These are phyloP conservation scores for Taphrina betulina DNA, from an alignment of 1,139 yeast species.

Conservation along the genomic window DNA sequence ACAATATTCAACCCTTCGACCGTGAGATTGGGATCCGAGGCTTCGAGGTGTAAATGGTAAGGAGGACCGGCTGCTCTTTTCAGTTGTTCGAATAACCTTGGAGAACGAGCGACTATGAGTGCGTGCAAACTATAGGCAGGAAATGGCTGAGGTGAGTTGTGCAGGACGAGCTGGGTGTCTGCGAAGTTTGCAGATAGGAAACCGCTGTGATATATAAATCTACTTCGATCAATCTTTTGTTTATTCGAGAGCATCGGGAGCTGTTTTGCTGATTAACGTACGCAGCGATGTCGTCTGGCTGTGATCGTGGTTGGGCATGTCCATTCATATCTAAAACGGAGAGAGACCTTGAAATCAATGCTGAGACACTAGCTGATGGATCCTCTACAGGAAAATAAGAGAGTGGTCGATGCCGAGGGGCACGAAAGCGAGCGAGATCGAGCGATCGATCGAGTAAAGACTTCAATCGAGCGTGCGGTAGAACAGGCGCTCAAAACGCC, in stretches of 20 bases:
- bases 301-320: slow-evolving; percentile 7
- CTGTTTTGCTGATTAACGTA: neutral
- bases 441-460: too few relatives aligned
- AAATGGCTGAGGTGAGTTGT: slow-evolving; percentile 19
- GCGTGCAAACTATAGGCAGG: slow-evolving; percentile 29
- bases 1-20: slow-evolving; percentile 25
- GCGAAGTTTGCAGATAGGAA: slow-evolving; percentile 23
- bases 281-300: slow-evolving; percentile 19
- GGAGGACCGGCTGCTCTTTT: slow-evolving; percentile 25
- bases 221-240: neutral
- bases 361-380: too few relatives aligned
- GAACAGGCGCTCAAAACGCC: too few relatives aligned
- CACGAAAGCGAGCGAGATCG: too few relatives aligned
- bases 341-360: too few relatives aligned
- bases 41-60: slow-evolving; percentile 26
- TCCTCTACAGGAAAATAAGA: too few relatives aligned
- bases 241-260: neutral
- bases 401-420: too few relatives aligned
- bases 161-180: slow-evolving; percentile 21
- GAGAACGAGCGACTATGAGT: slow-evolving; percentile 29
- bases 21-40: slow-evolving; percentile 21
- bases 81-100: slow-evolving; percentile 14
- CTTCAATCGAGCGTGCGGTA: too few relatives aligned
- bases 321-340: slow-evolving; percentile 11
- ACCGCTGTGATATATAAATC: slow-evolving; percentile 19